phyloP scores from a whole-genome alignment of 2,329 filamentous ascomycete genomes.

The Diaporthe caulivora region DNA sequence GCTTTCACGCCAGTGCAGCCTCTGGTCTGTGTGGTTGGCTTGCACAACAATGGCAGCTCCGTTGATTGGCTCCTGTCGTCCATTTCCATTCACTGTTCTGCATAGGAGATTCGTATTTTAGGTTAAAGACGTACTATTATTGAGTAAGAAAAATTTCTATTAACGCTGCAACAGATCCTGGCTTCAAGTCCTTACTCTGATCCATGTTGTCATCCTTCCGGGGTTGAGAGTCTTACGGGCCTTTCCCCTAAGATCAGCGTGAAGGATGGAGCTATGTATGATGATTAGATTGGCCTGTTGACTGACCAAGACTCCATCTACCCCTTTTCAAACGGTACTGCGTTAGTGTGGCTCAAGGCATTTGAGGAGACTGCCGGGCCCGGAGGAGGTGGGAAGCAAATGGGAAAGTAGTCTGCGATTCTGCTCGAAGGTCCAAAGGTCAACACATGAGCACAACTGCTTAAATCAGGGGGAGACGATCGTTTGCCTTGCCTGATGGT shows the following conservation, averaged over 20 bases:
- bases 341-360: neutral
- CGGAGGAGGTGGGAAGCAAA: too few relatives aligned
- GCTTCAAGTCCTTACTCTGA: neutral
- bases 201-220: too few relatives aligned
- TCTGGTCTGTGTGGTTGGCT: neutral
- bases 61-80: neutral
- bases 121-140: neutral
- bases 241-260: neutral
- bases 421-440: accelerated
- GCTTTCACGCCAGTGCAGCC: neutral
- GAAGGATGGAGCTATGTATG: neutral
- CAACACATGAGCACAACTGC: neutral
- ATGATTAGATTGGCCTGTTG: neutral
- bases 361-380: neutral
- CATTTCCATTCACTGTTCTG: neutral
- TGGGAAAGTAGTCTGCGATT: neutral
- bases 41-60: neutral
- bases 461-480: neutral
- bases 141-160: neutral
- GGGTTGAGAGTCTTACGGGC: neutral
- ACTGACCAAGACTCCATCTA: neutral
- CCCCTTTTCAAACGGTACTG: neutral
- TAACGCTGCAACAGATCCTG: too few relatives aligned
- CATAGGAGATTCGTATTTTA: neutral
- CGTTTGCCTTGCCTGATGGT: neutral